These are phyloP conservation scores for Cymbopogon citratus DNA, from an alignment of 176 grass and related monocot species.

Conservation along the genomic window DNA sequence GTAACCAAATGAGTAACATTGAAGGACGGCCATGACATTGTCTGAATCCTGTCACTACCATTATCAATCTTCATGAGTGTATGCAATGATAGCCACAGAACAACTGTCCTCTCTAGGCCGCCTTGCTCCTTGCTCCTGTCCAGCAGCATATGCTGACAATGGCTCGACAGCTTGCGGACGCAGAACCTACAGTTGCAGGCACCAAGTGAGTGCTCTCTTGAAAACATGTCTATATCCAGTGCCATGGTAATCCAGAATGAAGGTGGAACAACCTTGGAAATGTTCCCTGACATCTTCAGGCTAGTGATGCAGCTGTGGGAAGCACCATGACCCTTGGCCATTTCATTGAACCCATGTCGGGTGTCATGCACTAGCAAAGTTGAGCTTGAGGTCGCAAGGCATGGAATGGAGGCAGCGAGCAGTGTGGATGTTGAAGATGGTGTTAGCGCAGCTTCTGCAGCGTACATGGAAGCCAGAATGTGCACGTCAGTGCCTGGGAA, in stretches of 20 bases:
- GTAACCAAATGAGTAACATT: not conserved
- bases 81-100: not conserved
- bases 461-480: not conserved
- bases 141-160: not conserved
- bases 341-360: not conserved
- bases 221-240: not conserved
- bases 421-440: not conserved
- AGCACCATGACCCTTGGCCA: no score
- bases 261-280: not conserved
- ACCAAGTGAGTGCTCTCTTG: not conserved
- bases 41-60: not conserved
- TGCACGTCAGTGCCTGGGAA: not conserved
- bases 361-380: not conserved
- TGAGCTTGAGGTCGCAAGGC: not conserved
- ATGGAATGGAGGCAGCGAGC: not conserved
- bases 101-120: not conserved
- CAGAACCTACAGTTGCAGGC: not conserved
- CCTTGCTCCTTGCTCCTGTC: not conserved
- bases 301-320: no score
- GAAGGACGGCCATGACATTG: not conserved
- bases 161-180: not conserved
- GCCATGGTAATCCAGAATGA: not conserved
- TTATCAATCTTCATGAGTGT: not conserved
- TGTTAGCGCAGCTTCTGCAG: not conserved
- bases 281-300: no score